These are phyloP conservation scores for Arthrobotrys iridis DNA, from an alignment of 2,329 filamentous ascomycete species.

Conservation along the genomic window DNA sequence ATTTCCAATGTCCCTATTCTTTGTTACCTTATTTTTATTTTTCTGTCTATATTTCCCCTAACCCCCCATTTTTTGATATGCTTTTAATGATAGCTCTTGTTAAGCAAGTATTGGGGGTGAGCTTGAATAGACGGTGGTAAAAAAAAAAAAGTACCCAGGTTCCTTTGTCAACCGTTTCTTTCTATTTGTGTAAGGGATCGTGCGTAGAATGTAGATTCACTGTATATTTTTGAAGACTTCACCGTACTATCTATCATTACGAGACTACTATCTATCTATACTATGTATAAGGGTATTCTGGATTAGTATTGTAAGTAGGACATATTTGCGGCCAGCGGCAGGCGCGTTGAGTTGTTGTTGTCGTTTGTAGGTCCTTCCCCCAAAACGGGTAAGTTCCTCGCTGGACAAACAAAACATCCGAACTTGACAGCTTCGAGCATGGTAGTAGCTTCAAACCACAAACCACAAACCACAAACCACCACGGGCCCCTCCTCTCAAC, in stretches of 20 bases:
- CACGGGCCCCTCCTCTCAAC: too few species aligned
- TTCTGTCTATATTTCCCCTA: slow-evolving; percentile 27
- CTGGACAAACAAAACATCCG: slow-evolving; percentile 9
- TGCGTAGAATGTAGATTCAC: too few species aligned
- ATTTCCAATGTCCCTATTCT: not conserved
- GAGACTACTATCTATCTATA: too few species aligned
- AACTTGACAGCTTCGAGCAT: slow-evolving; percentile 1
- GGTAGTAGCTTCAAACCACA: not conserved
- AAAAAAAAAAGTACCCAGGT: slow-evolving; percentile 14
- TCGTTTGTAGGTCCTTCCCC: not conserved
- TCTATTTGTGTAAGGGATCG: too few species aligned
- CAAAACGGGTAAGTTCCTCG: slow-evolving; percentile 4
- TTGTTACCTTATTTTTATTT: not conserved
- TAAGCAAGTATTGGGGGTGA: not conserved
- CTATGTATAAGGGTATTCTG: too few species aligned
- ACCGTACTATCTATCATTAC: too few species aligned
- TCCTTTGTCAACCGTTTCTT: not conserved
- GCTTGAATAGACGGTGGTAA: slow-evolving; percentile 25
- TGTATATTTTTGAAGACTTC: too few species aligned
- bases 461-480: not conserved
- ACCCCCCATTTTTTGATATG: slow-evolving; percentile 16
- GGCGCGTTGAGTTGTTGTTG: slow-evolving; percentile 20
- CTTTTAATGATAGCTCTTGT: slow-evolving; percentile 30
- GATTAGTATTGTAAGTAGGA: too few species aligned
- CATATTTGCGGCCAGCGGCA: not conserved